Evolutionary conservation across 2,329 filamentous ascomycete genomes (phyloP), one percentile per base, ranked within the genome.

Genomic region (Falciphora oryzae): DNA sequence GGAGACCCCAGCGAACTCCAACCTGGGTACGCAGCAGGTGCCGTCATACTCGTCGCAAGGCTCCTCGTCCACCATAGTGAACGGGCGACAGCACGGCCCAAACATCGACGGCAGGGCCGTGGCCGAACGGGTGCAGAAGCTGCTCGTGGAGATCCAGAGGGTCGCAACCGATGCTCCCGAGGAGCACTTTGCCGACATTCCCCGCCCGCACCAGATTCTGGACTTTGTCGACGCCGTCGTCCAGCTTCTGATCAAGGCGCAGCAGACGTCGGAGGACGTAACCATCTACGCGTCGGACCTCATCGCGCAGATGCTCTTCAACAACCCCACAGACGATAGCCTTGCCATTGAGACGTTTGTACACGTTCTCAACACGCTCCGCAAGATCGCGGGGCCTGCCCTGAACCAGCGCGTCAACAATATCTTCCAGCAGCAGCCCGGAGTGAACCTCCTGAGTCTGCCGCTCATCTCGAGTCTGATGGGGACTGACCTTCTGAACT

Each of bases 141-240:
- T 87, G 5, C 76, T 89, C 3, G 75, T 81, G 44, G 84, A 89
- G 67, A 76, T 89, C 8, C 76, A 86, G 68, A 79, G 81, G 57
- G 79, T 81, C 10, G 81, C 85, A 13, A 78, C 77, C 1, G 81
- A 82, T 68, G 79, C 81, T 8, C 77, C 78, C 0, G 85, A 88
- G 70, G 82, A 87, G 62, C 86, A 89, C 68, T 88, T 86, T 67
- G 71, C 75, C 28, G 85, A 86, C 38, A 75, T 89, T 31, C 85
- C 85, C 4, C 77, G 85, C 27, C 81, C 83, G 11, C 84, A 88
- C 69, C 76, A 80, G 5, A 81, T 89, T 13, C 74, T 89, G n/a
- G 86, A 89, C 64, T 78, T 86, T 14, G 81, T 88, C 14, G 87
- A 89, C 73, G 82, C 83, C 0, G 75, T 89, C 50, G 83, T 86